A percentile compares a stretch with the other conserved stretches of the same genome.
Conservation (phyloP, 2,329 filamentous ascomycete genomes). For the Nothopassalora personata region DNA sequence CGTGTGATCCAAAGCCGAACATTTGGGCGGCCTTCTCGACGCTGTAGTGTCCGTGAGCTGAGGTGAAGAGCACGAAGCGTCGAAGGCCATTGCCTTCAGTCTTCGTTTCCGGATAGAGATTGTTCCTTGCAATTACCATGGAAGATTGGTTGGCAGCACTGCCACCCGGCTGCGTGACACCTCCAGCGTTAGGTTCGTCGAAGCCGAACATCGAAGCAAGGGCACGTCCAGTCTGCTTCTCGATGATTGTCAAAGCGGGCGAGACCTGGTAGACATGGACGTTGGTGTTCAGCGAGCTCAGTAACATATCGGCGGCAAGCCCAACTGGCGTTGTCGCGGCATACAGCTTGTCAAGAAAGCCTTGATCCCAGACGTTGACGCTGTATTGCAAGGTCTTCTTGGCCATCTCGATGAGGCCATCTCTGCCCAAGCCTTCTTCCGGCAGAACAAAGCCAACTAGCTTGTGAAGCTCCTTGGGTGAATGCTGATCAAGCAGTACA, state of each 20-base stretch:
- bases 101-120: constrained; percentile 74
- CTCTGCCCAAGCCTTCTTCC: constrained; percentile 36
- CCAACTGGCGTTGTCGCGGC: constrained; percentile 84
- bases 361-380: constrained; percentile 98
- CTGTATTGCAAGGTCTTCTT: constrained; percentile 71
- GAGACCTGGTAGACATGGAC: constrained; percentile 93
- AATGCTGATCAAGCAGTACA: constrained; percentile 41
- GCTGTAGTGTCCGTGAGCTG: constrained; percentile 85
- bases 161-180: constrained; percentile 73
- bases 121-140: constrained; percentile 82
- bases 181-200: constrained; percentile 60
- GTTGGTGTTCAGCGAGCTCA: constrained; percentile 87
- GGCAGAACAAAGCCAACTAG: constrained; percentile 38
- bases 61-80: constrained; percentile 80
- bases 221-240: constrained; percentile 70
- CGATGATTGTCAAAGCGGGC: constrained; percentile 77
- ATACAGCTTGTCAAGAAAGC: constrained; percentile 93
- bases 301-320: constrained; percentile 74
- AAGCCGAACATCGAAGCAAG: constrained; percentile 76
- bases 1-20: constrained; percentile 71
- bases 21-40: constrained; percentile 93
- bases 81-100: constrained; percentile 59
- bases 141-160: constrained; percentile 79
- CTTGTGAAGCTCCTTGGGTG: constrained; percentile 39
- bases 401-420: constrained; percentile 47